phyloP scores from a whole-genome alignment of 139 green algal species.

The Mychonastes homosphaera region DNA sequence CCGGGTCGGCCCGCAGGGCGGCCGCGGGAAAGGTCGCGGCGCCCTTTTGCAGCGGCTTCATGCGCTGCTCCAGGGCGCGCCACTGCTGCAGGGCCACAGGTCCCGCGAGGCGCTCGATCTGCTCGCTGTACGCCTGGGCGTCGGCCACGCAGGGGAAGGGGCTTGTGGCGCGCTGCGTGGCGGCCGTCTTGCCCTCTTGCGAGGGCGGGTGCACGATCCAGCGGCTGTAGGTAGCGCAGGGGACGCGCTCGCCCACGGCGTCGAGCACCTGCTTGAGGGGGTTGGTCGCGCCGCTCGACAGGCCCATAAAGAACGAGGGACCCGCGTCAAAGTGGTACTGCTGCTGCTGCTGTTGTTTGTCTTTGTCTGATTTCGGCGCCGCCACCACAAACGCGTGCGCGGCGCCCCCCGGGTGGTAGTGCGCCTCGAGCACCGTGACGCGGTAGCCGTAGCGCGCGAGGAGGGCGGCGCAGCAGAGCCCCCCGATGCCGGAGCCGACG shows the following conservation, averaged over 20 bases:
- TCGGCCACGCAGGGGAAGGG: slow-evolving; percentile 51
- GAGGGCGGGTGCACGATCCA: no score
- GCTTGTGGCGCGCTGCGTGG: neutral
- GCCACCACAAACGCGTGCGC: slow-evolving; percentile 66
- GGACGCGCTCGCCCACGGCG: neutral
- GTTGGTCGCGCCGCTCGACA: slow-evolving; percentile 35
- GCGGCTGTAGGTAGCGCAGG: neutral
- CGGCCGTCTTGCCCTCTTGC: no score
- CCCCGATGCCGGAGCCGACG: slow-evolving; percentile 56
- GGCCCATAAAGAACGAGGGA: slow-evolving; percentile 73
- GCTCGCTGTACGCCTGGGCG: slow-evolving; percentile 35
- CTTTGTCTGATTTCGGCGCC: slow-evolving; percentile 3
- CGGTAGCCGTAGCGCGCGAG: slow-evolving; percentile 53
- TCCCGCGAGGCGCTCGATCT: slow-evolving; percentile 35
- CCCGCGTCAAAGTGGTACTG: slow-evolving; percentile 82
- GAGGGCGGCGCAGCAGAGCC: slow-evolving; percentile 61
- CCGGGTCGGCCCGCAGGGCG: slow-evolving; percentile 44
- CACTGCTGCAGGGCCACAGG: slow-evolving; percentile 42
- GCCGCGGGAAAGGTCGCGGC: slow-evolving; percentile 59
- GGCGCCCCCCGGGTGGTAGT: slow-evolving; percentile 70
- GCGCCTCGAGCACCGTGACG: slow-evolving; percentile 66
- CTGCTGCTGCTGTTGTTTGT: no score
- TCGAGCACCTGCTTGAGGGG: slow-evolving; percentile 44
- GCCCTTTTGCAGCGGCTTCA: slow-evolving; percentile 51
- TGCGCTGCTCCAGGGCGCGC: slow-evolving; percentile 35